Conservation (phyloP, 192 early-diverging fungal species). For the Neocallimastix lanati region DNA sequence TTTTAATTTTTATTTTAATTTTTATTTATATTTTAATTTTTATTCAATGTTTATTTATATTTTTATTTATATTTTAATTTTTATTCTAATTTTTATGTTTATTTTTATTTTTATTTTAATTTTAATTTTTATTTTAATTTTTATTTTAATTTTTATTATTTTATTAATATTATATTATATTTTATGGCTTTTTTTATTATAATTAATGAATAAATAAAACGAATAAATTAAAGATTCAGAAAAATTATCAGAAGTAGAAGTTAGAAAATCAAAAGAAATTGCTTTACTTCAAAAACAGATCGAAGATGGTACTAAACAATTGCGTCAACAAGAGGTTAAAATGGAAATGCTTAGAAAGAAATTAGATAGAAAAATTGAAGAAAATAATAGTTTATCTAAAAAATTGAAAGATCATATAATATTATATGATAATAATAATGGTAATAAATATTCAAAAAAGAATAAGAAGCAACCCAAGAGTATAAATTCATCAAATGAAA, state of each 20-base stretch:
- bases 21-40: no score
- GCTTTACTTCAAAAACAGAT: slow-evolving; percentile 13
- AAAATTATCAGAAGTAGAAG: slow-evolving; percentile 17
- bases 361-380: slow-evolving; percentile 13
- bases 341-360: slow-evolving; percentile 16
- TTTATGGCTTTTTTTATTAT: no score
- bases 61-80: no score
- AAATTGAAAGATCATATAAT: neutral
- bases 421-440: neutral
- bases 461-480: neutral
- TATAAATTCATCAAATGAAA: neutral
- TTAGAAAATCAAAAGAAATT: slow-evolving; percentile 11
- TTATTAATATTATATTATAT: no score
- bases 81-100: no score
- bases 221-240: slow-evolving; percentile 23
- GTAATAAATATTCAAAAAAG: neutral
- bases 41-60: no score
- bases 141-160: no score
- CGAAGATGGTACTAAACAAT: slow-evolving; percentile 18
- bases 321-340: slow-evolving; percentile 15
- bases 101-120: no score
- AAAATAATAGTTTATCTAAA: neutral
- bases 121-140: no score
- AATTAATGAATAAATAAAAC: no score
- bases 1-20: no score